Evolutionary conservation across 176 grass and related monocot species (phyloP).

Genomic region (Cenchrus fungigraminus): DNA sequence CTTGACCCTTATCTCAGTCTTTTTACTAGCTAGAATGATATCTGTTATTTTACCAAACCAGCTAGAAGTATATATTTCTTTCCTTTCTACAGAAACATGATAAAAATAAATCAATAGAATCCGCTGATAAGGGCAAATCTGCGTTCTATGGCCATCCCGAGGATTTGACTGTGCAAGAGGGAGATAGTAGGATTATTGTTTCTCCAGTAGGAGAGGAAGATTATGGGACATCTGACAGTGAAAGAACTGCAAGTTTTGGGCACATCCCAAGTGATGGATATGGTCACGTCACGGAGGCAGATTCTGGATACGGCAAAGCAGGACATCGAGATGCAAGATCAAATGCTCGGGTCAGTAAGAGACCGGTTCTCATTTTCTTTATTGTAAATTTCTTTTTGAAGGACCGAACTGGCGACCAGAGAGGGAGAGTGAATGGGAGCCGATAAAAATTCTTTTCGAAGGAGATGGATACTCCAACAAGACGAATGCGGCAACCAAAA

Average conservation of each 20-base stretch:
- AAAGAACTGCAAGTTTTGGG: neutral
- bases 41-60: neutral
- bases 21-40: neutral
- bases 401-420: no score
- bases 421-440: no score
- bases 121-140: neutral
- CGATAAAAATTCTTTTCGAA: no score
- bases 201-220: neutral
- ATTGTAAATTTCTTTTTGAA: neutral
- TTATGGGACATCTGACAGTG: neutral
- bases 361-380: neutral
- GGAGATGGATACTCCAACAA: no score
- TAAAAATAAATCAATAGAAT: conserved; percentile 18
- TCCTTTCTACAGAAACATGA: neutral
- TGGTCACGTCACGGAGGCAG: neutral
- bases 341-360: neutral
- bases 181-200: no score
- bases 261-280: neutral
- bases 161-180: conserved; percentile 39
- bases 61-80: neutral
- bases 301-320: neutral
- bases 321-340: neutral
- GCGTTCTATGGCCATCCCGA: neutral
- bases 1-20: neutral
- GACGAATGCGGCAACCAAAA: no score